Base-by-base conservation (phyloP, 345 rosid genomes). In the Euphorbia peplus region DNA sequence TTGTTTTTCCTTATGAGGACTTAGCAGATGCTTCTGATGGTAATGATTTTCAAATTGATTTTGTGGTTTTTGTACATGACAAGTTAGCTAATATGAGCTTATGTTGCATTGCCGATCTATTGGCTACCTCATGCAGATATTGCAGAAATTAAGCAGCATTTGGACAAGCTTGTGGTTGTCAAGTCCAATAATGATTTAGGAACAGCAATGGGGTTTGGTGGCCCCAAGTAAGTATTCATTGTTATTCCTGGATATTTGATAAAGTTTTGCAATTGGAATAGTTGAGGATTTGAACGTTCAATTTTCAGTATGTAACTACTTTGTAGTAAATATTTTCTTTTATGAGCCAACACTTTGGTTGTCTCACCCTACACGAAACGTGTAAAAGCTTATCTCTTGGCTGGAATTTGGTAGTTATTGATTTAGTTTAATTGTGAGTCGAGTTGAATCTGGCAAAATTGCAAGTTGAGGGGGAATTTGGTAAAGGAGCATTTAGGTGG, bases 151-250 rank as follows among this genome's bases (percentile, higher is more conserved):
- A 82, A 78, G 83, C 61, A 68, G 48, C 73, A 73, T 55, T 68
- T 87, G 76, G 85, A 83, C 69, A 80, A 83, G 73, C 83, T 85
- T 73, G 87, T 80, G 48, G 83, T 87, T 66, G 76, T 87, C 77
- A 85, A 78, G 78, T 75, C 70, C 60, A 80, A 74, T 67, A 72
- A 68, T 60, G 66, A 76, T 50, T 70, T 70, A 67, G 87, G 84
- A 73, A 79, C 78, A 53, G 39, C 69, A 64, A 60, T 87, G 70
- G 85, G 85, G 32, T 80, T 76, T 32, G 60, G 29, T 71, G 86
- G 88, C 44, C 87, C 86, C 46, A 81, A 75, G 89, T 87, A 74
- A 83, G 86, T 35, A 8, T 46, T 29, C 5, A 57, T 46, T 35
- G 2, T 70, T 13, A 11, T 26, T n/a, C 63, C 16, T 74, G 39